These are phyloP conservation scores for Pseudohalonectria lignicola DNA, from an alignment of 2,329 filamentous ascomycete genomes.

Conservation along the genomic window DNA sequence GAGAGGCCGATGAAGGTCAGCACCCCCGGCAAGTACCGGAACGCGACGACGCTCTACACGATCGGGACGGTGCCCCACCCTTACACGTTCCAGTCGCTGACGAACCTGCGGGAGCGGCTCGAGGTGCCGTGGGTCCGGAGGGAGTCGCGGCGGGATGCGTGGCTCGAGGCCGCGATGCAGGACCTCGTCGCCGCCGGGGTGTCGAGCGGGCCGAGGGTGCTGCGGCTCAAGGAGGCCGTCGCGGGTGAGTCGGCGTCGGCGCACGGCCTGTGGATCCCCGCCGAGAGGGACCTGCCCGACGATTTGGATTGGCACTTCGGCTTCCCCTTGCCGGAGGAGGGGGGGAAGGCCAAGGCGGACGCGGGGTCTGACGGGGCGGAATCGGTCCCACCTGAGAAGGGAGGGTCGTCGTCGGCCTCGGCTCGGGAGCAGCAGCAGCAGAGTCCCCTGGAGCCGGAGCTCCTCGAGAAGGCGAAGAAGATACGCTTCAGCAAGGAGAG, in stretches of 20 bases:
- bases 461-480: conserved; percentile 36
- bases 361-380: conserved; percentile 47
- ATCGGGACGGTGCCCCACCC: conserved; percentile 87
- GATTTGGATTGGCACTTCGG: conserved; percentile 86
- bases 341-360: conserved; percentile 27
- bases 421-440: background rate
- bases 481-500: conserved; percentile 29
- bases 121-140: conserved; percentile 56
- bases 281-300: conserved; percentile 50
- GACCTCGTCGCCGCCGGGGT: conserved; percentile 54
- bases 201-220: conserved; percentile 52
- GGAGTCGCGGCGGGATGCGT: conserved; percentile 63
- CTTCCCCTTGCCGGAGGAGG: conserved; percentile 59
- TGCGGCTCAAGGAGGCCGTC: conserved; percentile 71
- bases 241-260: conserved; percentile 54
- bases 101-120: conserved; percentile 47
- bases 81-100: conserved; percentile 66
- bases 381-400: conserved; percentile 35
- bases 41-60: conserved; percentile 62
- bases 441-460: conserved; percentile 29
- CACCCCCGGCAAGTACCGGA: conserved; percentile 58
- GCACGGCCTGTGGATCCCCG: conserved; percentile 70
- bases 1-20: conserved; percentile 53
- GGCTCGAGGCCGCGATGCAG: conserved; percentile 63
- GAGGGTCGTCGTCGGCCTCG: conserved; percentile 18